phyloP scores from a whole-genome alignment of 2,329 filamentous ascomycete species.

The Aspergillus bombycis region DNA sequence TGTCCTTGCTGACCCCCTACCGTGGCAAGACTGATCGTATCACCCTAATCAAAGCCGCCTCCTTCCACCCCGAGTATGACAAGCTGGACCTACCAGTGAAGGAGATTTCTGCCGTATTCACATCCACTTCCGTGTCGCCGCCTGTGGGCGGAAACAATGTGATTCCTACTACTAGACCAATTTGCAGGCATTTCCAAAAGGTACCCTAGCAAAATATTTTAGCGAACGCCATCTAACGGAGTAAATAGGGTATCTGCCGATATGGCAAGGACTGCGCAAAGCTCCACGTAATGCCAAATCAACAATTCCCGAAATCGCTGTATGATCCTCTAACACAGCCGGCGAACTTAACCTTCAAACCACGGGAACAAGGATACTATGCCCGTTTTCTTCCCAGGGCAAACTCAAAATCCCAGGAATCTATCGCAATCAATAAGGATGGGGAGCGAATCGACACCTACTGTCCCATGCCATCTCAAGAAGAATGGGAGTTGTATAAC shows the following conservation, averaged over 20 bases:
- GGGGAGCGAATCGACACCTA: conserved; percentile 53
- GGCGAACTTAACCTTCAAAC: conserved; percentile 16
- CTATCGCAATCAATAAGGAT: conserved; percentile 52
- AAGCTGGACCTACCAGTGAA: conserved; percentile 55
- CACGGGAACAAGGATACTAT: conserved; percentile 27
- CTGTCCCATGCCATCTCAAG: conserved; percentile 38
- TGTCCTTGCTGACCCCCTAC: conserved; percentile 59
- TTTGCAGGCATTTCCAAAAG: conserved; percentile 41
- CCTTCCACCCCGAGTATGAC: conserved; percentile 57
- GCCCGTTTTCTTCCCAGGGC: conserved; percentile 21
- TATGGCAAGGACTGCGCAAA: conserved; percentile 37
- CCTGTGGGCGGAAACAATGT: conserved; percentile 30
- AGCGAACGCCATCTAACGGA: conserved; percentile 5
- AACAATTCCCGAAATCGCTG: conserved; percentile 25
- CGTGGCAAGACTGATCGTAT: conserved; percentile 54
- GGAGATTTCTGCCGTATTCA: conserved; percentile 58
- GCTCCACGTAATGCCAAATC: conserved; percentile 32
- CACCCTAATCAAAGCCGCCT: conserved; percentile 58
- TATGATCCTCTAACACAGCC: conserved; percentile 21
- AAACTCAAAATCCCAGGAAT: conserved; percentile 24
- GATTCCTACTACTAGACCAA: conserved; percentile 15
- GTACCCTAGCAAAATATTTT: conserved; percentile 13
- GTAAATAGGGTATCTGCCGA: conserved; percentile 35
- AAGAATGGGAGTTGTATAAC: conserved; percentile 46
- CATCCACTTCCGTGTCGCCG: conserved; percentile 42